Percentiles rank a stretch among this genome's conserved stretches.
These are phyloP conservation scores for Moelleriella libera DNA, from an alignment of 2,329 filamentous ascomycete genomes.

Conservation along the genomic window DNA sequence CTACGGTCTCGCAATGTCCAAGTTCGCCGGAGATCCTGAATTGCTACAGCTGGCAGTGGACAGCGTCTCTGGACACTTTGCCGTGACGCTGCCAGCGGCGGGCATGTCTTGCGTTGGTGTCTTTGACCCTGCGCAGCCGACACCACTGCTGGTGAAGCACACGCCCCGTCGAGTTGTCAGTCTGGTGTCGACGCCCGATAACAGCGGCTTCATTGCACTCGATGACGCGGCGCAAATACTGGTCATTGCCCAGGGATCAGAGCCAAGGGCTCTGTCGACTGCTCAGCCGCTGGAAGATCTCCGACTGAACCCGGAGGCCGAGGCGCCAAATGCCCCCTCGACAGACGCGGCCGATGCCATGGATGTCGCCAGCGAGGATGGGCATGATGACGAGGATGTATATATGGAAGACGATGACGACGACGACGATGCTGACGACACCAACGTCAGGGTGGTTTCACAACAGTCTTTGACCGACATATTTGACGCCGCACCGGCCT, in stretches of 20 bases:
- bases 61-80: slow-evolving; percentile 47
- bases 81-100: slow-evolving; percentile 37
- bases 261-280: slow-evolving; percentile 34
- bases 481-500: slow-evolving; percentile 55
- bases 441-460: slow-evolving; percentile 46
- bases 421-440: slow-evolving; percentile 22
- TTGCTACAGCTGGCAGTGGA: slow-evolving; percentile 62
- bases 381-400: slow-evolving; percentile 23
- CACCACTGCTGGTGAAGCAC: slow-evolving; percentile 43
- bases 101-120: slow-evolving; percentile 45
- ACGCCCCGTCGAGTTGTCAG: slow-evolving; percentile 48
- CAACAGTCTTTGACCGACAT: slow-evolving; percentile 55
- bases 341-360: slow-evolving; percentile 22
- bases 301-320: slow-evolving; percentile 26
- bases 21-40: slow-evolving; percentile 22
- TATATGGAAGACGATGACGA: slow-evolving; percentile 27
- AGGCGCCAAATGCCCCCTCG: slow-evolving; percentile 12
- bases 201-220: slow-evolving; percentile 60
- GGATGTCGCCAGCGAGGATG: slow-evolving; percentile 27
- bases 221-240: slow-evolving; percentile 65
- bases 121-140: slow-evolving; percentile 46
- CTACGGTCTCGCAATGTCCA: slow-evolving; percentile 46
- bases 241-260: slow-evolving; percentile 44
- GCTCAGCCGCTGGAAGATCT: slow-evolving; percentile 42
- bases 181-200: slow-evolving; percentile 47